Evolutionary conservation across 345 rosid genomes (phyloP).

Genomic region (Diplotaxis tenuifolia): DNA sequence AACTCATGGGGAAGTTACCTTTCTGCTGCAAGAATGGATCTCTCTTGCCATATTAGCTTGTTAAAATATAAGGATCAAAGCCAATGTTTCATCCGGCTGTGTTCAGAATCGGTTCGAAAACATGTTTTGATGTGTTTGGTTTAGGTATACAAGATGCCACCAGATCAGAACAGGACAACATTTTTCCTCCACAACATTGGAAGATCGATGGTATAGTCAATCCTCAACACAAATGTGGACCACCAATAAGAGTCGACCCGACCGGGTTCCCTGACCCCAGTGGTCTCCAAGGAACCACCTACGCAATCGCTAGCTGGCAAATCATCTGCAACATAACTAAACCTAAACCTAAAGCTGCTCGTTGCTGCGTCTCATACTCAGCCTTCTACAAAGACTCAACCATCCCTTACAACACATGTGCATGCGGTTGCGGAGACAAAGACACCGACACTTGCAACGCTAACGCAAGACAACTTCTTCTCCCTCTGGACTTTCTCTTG

Average conservation of each 20-base stretch:
- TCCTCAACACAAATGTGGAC: slow-evolving; percentile 66
- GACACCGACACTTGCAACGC: slow-evolving; percentile 52
- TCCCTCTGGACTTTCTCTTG: slow-evolving; percentile 72
- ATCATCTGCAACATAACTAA: slow-evolving; percentile 70
- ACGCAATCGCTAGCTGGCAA: slow-evolving; percentile 81
- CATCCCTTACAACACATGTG: slow-evolving; percentile 85
- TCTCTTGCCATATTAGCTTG: slow-evolving; percentile 45
- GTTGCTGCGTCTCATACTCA: slow-evolving; percentile 88
- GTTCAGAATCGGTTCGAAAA: neutral
- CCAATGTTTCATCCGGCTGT: neutral
- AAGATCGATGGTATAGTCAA: slow-evolving; percentile 58
- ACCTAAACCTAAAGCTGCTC: slow-evolving; percentile 53
- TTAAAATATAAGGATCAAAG: neutral
- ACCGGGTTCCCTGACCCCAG: slow-evolving; percentile 66
- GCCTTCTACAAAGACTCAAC: slow-evolving; percentile 79
- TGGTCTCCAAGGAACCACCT: slow-evolving; percentile 57
- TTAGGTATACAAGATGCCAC: slow-evolving; percentile 74
- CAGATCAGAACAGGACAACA: slow-evolving; percentile 63
- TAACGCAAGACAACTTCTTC: slow-evolving; percentile 50
- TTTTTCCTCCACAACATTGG: slow-evolving; percentile 78
- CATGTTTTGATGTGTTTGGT: slow-evolving; percentile 25
- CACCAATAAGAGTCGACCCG: slow-evolving; percentile 70
- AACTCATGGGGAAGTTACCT: slow-evolving; percentile 57
- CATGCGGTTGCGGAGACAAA: slow-evolving; percentile 72
- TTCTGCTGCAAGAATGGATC: slow-evolving; percentile 77